Conservation (phyloP, 306 rosid genomes). For the Rubus idaeus region DNA sequence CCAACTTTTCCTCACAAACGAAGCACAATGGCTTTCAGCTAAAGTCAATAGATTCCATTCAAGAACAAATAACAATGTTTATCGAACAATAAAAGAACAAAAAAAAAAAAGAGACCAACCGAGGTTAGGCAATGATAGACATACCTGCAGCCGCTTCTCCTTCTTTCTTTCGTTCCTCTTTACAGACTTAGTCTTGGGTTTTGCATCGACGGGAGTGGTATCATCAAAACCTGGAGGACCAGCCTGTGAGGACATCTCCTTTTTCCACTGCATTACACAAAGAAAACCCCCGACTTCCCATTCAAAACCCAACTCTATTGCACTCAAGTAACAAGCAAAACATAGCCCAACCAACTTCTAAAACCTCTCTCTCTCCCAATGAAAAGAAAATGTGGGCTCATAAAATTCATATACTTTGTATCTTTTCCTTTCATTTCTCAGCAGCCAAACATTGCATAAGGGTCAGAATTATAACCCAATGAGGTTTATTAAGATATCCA, state of each 20-base stretch:
- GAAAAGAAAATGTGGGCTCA: background rate
- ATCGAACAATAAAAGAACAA: background rate
- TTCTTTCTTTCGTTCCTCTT: constrained; percentile 93
- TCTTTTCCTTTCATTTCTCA: too few relatives aligned
- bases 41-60: background rate
- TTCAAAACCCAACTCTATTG: too few relatives aligned
- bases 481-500: too few relatives aligned
- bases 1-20: too few relatives aligned
- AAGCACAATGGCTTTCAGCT: too few relatives aligned
- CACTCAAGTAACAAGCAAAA: too few relatives aligned
- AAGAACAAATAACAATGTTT: background rate
- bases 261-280: constrained; percentile 56
- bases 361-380: background rate
- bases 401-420: too few relatives aligned
- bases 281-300: background rate
- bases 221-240: constrained; percentile 92
- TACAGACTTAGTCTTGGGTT: constrained; percentile 78
- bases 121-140: background rate
- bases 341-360: too few relatives aligned
- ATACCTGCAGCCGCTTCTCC: constrained; percentile 87
- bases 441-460: too few relatives aligned
- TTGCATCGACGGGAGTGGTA: constrained; percentile 30
- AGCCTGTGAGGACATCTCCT: constrained; percentile 63
- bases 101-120: background rate
- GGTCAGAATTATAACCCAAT: too few relatives aligned